A percentile compares a stretch with the other conserved stretches of the same genome.
Conservation (phyloP, 192 early-diverging fungal genomes). For the Geranomyces variabilis region DNA sequence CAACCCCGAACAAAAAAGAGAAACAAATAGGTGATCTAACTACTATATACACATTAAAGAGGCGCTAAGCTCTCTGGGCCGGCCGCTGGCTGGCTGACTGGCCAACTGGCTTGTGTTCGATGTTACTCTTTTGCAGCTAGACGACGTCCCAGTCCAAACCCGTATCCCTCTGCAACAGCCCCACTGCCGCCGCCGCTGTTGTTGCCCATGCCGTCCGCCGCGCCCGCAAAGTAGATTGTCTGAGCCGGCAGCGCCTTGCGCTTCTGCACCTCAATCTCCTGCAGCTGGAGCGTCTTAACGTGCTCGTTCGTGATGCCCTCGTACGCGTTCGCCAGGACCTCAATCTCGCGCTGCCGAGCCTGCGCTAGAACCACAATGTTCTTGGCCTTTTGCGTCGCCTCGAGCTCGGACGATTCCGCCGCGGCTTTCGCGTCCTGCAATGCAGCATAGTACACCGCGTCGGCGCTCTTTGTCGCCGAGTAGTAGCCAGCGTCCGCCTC, state of each 20-base stretch:
- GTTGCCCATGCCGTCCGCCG: background rate
- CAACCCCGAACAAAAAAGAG: too few relatives aligned
- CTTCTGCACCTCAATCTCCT: constrained; percentile 48
- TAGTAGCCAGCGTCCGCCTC: constrained; percentile 47
- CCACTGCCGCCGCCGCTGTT: too few relatives aligned
- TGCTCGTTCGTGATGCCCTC: constrained; percentile 38
- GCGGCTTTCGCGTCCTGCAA: constrained; percentile 46
- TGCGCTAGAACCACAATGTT: constrained; percentile 51
- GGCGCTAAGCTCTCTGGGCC: too few relatives aligned
- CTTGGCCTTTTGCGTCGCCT: constrained; percentile 49
- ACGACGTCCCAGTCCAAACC: background rate
- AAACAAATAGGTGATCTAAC: too few relatives aligned
- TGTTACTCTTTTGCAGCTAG: too few relatives aligned
- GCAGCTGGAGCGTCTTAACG: constrained; percentile 48
- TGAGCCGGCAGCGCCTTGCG: constrained; percentile 47
- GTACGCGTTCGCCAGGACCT: constrained; percentile 45
- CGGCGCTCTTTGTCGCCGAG: constrained; percentile 32
- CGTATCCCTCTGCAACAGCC: background rate
- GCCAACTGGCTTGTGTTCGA: too few relatives aligned
- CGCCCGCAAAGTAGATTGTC: constrained; percentile 49
- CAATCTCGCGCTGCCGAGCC: constrained; percentile 42
- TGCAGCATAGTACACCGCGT: constrained; percentile 41
- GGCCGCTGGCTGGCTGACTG: too few relatives aligned
- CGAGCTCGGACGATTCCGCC: constrained; percentile 43
- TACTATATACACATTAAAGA: too few relatives aligned